These are phyloP conservation scores for Schizonepeta tenuifolia DNA, from an alignment of 257 asterid genomes.

Conservation along the genomic window DNA sequence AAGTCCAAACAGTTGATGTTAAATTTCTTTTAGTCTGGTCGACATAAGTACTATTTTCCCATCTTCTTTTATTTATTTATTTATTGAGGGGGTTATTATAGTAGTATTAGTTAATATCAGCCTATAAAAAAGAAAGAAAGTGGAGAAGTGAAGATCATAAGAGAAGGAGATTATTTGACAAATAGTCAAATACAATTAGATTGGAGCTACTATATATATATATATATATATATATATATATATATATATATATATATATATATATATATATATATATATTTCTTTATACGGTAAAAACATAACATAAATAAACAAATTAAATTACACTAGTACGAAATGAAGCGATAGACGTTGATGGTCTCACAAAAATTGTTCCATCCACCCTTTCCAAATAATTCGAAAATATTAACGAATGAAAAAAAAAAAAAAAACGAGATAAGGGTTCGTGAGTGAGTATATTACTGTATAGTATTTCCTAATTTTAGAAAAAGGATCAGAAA, in stretches of 20 bases:
- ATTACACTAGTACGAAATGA: background rate
- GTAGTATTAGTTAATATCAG: no score
- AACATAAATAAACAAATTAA: background rate
- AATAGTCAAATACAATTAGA: no score
- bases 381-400: background rate
- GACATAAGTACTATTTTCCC: no score
- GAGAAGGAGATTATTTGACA: background rate
- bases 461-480: background rate
- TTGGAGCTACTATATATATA: background rate
- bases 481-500: conserved; percentile 22
- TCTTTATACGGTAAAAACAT: no score
- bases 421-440: background rate
- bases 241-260: no score
- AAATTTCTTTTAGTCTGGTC: no score
- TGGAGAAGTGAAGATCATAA: background rate
- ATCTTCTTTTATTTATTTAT: no score
- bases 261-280: no score
- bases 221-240: no score
- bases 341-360: conserved; percentile 13
- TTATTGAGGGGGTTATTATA: no score
- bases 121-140: no score
- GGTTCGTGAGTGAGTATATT: background rate
- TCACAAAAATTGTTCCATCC: conserved; percentile 29
- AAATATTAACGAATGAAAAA: background rate
- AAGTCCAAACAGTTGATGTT: no score